Evolutionary conservation across 768 basidiomycete genomes (phyloP), one percentile per base, ranked within the genome.

Genomic region (Boletus tomentosulus): DNA sequence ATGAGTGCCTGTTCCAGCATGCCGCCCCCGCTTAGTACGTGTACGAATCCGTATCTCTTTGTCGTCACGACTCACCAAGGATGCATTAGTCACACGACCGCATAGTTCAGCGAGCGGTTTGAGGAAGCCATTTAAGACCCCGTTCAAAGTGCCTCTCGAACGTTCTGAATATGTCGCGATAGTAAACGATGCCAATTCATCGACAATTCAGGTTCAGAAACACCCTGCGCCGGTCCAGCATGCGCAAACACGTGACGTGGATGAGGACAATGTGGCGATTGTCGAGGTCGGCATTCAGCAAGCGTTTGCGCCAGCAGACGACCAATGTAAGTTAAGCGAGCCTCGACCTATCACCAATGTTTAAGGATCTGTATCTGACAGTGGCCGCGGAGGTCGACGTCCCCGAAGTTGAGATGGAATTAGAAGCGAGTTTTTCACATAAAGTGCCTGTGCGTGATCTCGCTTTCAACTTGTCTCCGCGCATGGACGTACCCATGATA

Each of bases 101-200:
- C 71, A 77, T 60, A 63, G 58, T 46, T 81, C 80, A 8, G 72
- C 66, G 0, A 61, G 58, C 25, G 60, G 59, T 50, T 59, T 83
- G 48, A 73, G 61, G 41, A 84, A 81, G 62, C 84, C 76, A 1
- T 72, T 71, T 60, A 74, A 70, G 48, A 63, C 61, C 0, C 64
- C 69, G 0, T 63, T 82, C 44, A 72, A 64, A 38, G 80, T 76
- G 55, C 82, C 83, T 78, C 77, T 61, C 77, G 73, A 59, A 62
- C 63, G 1, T 72, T 69, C 61, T 41, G 54, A 47, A 1, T 53
- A 55, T 7, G 28, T 13, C 7, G 39, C 60, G 6, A 61, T 57
- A 16, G 25, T 27, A 30, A 46, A 35, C 19, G 33, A 43, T 43
- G 12, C 39, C 1, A 42, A 10, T 31, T 38, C 39, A 19, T 34